phyloP scores from a whole-genome alignment of 345 rosid genomes.

The Microthlaspi erraticum region DNA sequence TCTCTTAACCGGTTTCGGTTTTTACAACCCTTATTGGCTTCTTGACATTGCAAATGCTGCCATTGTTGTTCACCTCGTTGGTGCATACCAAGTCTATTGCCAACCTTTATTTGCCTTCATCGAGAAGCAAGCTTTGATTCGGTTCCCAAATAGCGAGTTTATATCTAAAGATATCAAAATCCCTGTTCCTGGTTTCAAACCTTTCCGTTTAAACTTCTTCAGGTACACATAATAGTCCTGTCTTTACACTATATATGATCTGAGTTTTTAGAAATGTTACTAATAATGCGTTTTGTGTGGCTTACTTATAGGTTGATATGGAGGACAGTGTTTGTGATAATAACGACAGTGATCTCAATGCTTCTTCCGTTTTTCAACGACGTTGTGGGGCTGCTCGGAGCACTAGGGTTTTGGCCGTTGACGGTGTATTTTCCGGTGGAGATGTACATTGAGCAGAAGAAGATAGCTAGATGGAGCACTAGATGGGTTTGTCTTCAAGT shows the following conservation, averaged over 20 bases:
- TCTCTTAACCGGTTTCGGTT: conserved; percentile 86
- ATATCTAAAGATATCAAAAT: conserved; percentile 62
- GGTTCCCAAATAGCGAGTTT: conserved; percentile 63
- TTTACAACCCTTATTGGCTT: conserved; percentile 88
- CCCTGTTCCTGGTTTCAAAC: conserved; percentile 53
- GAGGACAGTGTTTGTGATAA: conserved; percentile 79
- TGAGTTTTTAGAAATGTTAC: not conserved
- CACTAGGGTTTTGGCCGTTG: conserved; percentile 92
- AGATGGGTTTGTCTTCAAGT: conserved; percentile 79
- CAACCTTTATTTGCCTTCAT: conserved; percentile 88
- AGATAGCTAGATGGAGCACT: conserved; percentile 79
- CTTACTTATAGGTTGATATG: conserved; percentile 66
- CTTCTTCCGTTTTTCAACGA: conserved; percentile 88
- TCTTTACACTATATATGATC: not conserved
- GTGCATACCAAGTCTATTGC: conserved; percentile 93
- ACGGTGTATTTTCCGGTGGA: conserved; percentile 89
- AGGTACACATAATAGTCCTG: conserved; percentile 33
- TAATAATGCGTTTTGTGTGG: conserved; percentile 12
- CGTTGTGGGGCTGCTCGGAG: conserved; percentile 81
- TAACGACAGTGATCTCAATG: conserved; percentile 84
- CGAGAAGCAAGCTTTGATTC: conserved; percentile 55
- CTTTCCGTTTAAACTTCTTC: conserved; percentile 65
- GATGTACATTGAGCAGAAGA: conserved; percentile 81
- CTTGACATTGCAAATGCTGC: conserved; percentile 91
- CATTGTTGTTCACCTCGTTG: conserved; percentile 79